Evolutionary conservation across 2,329 filamentous ascomycete genomes (phyloP), one percentile per base, ranked within the genome.

Genomic region (Fusarium euwallaceae): DNA sequence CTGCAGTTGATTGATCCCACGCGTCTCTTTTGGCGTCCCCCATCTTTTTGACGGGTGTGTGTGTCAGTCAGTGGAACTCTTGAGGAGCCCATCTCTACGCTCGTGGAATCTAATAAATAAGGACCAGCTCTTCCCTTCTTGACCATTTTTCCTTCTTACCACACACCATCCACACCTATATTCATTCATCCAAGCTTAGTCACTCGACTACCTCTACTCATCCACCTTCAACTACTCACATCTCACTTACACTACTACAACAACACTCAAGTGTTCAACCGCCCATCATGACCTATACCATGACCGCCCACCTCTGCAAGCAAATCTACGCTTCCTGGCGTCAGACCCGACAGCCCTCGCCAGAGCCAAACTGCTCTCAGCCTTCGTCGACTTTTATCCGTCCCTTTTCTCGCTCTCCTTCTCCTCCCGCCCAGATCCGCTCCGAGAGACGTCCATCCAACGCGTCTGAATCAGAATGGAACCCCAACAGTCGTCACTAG

Each of bases 261-360:
- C 59, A 45, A 45, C 36, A 45, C 16, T 37, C 64, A 41, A n/a
- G 17, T 43, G 39, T 43, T 43, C 62, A 48, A 72, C 36, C 55
- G 16, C 62, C 62, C 66, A 48, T 45, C 60, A 91, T 91, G 89
- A 90, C 89, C 41, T 89, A 90, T 83, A 90, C 89, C 73, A 90
- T 91, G 86, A 89, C 88, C 17, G 88, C 88, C 76, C 89, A 91
- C 77, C 83, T 91, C 81, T 89, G 88, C 87, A 89, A 88, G 81
- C 85, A 90, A 77, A 88, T 91, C 82, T 88, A 86, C 83, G 84
- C 87, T 61, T 90, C 89, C n/a, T 90, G 88, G 87, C 85, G 85
- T 72, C 87, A 89, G 78, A 82, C 85, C 55, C 85, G 85, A 73
- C 84, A 87, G 73, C 80, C 82, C 32, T 82, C 81, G 4, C 79